Base-by-base conservation (phyloP, 139 green algal species). In the Micractinium sp. region DNA sequence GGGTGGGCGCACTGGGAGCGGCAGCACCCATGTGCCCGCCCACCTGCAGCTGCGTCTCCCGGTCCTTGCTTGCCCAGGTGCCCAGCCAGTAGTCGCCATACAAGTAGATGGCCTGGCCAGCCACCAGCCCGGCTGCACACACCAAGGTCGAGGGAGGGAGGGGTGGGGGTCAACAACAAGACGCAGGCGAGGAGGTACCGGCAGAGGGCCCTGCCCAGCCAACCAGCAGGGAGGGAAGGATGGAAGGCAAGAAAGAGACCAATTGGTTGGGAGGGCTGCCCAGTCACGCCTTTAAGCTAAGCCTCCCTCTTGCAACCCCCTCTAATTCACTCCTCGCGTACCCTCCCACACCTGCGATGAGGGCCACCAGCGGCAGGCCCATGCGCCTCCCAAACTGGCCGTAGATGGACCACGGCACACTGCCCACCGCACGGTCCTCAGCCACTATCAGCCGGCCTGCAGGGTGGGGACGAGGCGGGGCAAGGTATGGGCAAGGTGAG, bases 51-150 rank as follows among this genome's bases (percentile, higher is more conserved):
- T 95, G 93, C 78, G 90, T 56, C 41, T 80, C 90, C 47, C 47
- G 15, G 0, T 81, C 76, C 31, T 88, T 83, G 14, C 69, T 35
- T 23, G 93, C 86, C 96, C 94, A 98, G 33, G 92, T 85, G 15
- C 90, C 89, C 60, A 97, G 92, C 95, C 94, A 96, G 88, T 94
- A 97, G 38, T 96, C 91, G 22, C 83, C 87, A 5, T 88, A 94
- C 79, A 97, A 78, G 39, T 92, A 95, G 12, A 93, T 85, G 3
- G 87, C 94, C 88, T 97, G 94, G 1, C 96, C 95, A 20, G 78
- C 35, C 39, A 97, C n/a, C 82, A 98, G 71, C 3, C 84, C 90
- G 14, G 78, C 83, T 61, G 78, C 67, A 39, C 95, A 84, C 20
- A 27, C 2, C 16, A 3, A 84, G 41, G 41, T 13, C 3, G 36